Evolutionary conservation across 2,329 filamentous ascomycete species (phyloP).

Genomic region (Penicillium sp.): DNA sequence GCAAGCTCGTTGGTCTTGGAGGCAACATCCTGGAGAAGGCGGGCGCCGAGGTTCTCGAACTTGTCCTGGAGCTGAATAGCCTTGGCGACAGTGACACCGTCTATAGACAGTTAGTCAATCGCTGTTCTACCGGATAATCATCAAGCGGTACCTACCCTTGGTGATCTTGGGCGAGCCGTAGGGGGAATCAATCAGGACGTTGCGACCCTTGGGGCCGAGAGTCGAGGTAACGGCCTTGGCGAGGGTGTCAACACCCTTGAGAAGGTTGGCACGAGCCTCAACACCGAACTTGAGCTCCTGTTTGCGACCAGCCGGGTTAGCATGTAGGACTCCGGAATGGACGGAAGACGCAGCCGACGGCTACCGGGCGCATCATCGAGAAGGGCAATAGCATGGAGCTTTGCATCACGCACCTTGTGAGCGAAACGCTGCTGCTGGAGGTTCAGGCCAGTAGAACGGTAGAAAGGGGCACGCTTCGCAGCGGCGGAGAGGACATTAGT

Average conservation of each 20-base stretch:
- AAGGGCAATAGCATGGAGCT: conserved; percentile 1
- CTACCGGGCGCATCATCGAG: not conserved
- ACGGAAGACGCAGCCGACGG: conserved; percentile 14
- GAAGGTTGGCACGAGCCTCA: conserved; percentile 79
- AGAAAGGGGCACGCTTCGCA: conserved; percentile 53
- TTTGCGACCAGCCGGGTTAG: conserved; percentile 28
- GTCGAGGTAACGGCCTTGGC: conserved; percentile 95
- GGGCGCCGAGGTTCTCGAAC: conserved; percentile 98
- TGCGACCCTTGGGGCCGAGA: conserved; percentile 94
- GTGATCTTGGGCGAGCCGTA: conserved; percentile 99
- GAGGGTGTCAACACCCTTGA: conserved; percentile 93
- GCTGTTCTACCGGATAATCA: conserved; percentile 8
- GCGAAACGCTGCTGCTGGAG: conserved; percentile 91
- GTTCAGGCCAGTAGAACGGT: conserved; percentile 56
- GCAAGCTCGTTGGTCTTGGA: conserved; percentile 99
- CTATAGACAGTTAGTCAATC: conserved; percentile 40
- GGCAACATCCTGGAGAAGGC: conserved; percentile 93
- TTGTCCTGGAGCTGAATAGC: conserved; percentile 94
- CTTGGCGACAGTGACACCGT: conserved; percentile 84
- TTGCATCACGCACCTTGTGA: conserved; percentile 69
- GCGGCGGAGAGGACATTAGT: conserved; percentile 69
- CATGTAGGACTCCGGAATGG: conserved; percentile 16
- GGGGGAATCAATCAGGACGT: conserved; percentile 96
- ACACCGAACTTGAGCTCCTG: conserved; percentile 98
- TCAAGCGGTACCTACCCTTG: conserved; percentile 67